These are phyloP conservation scores for Ceratobasidium sp. DNA, from an alignment of 1,284 basidiomycete species.

Conservation along the genomic window DNA sequence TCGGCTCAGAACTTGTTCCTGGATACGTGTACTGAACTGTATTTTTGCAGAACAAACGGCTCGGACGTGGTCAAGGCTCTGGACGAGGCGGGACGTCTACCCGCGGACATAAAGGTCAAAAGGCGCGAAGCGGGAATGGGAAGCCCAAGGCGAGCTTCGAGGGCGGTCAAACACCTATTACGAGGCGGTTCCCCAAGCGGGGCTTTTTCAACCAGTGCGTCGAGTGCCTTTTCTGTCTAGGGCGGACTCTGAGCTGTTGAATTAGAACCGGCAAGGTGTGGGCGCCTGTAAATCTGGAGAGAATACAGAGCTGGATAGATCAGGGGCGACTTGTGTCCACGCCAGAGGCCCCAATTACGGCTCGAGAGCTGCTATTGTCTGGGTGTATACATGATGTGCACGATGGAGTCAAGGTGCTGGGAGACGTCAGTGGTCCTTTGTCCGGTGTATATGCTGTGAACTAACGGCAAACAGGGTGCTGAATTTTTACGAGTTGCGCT, in stretches of 20 bases:
- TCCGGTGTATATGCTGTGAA: constrained; percentile 38
- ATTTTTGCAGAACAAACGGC: constrained; percentile 78
- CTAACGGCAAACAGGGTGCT: constrained; percentile 59
- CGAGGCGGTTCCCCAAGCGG: constrained; percentile 89
- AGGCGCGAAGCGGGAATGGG: constrained; percentile 90
- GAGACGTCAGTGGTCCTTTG: constrained; percentile 63
- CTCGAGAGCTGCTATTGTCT: constrained; percentile 80
- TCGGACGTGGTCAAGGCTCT: constrained; percentile 91
- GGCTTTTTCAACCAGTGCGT: constrained; percentile 89
- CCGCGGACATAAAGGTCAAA: constrained; percentile 95
- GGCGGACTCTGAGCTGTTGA: neutral
- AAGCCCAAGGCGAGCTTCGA: constrained; percentile 86
- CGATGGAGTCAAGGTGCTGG: constrained; percentile 91
- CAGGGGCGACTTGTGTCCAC: constrained; percentile 80
- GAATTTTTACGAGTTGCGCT: constrained; percentile 74
- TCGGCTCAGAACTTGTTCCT: neutral
- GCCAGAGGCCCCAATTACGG: constrained; percentile 85
- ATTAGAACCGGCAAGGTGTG: constrained; percentile 72
- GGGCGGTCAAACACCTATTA: constrained; percentile 94
- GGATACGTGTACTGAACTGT: neutral
- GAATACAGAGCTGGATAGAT: constrained; percentile 91
- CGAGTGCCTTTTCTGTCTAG: constrained; percentile 44
- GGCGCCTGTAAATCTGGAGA: constrained; percentile 85
- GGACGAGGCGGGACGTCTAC: constrained; percentile 91
- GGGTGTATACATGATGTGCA: constrained; percentile 88